These are phyloP conservation scores for Hygrophoropsis aurantiaca DNA, from an alignment of 768 basidiomycete species.

Conservation along the genomic window DNA sequence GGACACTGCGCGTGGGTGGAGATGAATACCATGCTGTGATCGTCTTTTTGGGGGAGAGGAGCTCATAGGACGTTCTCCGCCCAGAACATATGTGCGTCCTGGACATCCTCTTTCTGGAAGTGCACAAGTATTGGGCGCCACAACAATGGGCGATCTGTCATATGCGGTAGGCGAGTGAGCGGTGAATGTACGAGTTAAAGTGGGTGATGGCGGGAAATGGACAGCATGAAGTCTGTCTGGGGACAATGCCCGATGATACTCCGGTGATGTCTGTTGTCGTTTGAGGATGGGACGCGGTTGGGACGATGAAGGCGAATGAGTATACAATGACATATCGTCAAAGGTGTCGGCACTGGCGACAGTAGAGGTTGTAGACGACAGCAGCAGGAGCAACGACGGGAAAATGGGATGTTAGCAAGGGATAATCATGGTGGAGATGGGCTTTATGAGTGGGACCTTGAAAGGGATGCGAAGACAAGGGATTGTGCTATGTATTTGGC, in stretches of 20 bases:
- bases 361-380: neutral
- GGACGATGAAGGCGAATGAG: constrained; percentile 2
- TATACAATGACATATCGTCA: constrained; percentile 12
- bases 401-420: constrained; percentile 12
- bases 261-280: constrained; percentile 31
- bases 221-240: constrained; percentile 40
- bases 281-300: constrained; percentile 61
- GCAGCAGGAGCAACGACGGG: constrained; percentile 3
- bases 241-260: constrained; percentile 12
- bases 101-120: constrained; percentile 80
- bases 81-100: constrained; percentile 63
- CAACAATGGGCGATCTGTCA: constrained; percentile 79
- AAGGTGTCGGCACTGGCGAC: neutral
- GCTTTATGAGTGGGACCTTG: constrained; percentile 5
- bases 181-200: constrained; percentile 37
- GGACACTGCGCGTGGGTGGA: constrained; percentile 46
- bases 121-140: constrained; percentile 69
- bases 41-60: constrained; percentile 13
- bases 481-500: constrained; percentile 21
- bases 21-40: constrained; percentile 34
- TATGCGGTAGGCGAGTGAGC: constrained; percentile 52
- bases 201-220: constrained; percentile 45
- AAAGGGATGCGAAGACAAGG: constrained; percentile 4
- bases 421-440: constrained; percentile 5
- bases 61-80: constrained; percentile 27